These are phyloP conservation scores for Trichophyton simii DNA, from an alignment of 2,329 filamentous ascomycete species.

Conservation along the genomic window DNA sequence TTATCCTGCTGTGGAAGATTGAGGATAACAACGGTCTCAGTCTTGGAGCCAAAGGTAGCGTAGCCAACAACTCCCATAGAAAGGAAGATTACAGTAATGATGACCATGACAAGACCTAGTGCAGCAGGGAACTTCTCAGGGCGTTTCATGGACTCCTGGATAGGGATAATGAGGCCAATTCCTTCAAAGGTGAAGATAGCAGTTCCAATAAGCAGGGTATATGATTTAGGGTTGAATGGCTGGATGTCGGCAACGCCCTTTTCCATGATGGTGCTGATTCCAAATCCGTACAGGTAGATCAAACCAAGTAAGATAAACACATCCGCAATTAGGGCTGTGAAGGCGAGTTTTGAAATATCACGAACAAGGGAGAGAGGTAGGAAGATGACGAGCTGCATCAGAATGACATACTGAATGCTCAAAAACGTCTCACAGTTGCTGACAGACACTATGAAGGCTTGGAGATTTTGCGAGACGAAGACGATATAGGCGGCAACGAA, in stretches of 20 bases:
- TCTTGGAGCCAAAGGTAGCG: conserved; percentile 86
- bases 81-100: conserved; percentile 83
- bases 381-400: conserved; percentile 94
- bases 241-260: conserved; percentile 72
- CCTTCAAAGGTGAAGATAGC: conserved; percentile 99
- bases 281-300: conserved; percentile 91
- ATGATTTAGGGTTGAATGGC: conserved; percentile 78
- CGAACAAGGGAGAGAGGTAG: conserved; percentile 84
- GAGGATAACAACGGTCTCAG: conserved; percentile 89
- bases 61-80: conserved; percentile 89
- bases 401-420: conserved; percentile 75
- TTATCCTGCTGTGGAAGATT: conserved; percentile 94
- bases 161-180: conserved; percentile 92
- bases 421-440: conserved; percentile 76
- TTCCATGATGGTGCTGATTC: conserved; percentile 69
- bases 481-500: conserved; percentile 95
- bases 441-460: conserved; percentile 87
- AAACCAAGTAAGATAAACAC: conserved; percentile 87
- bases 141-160: conserved; percentile 91
- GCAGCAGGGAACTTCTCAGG: conserved; percentile 84
- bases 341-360: conserved; percentile 94
- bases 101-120: conserved; percentile 80
- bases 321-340: conserved; percentile 86
- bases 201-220: conserved; percentile 97
- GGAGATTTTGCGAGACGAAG: conserved; percentile 89